A percentile compares a stretch with the other conserved stretches of the same genome.
These are phyloP conservation scores for Darksidea phi DNA, from an alignment of 495 filamentous ascomycete genomes.

Conservation along the genomic window DNA sequence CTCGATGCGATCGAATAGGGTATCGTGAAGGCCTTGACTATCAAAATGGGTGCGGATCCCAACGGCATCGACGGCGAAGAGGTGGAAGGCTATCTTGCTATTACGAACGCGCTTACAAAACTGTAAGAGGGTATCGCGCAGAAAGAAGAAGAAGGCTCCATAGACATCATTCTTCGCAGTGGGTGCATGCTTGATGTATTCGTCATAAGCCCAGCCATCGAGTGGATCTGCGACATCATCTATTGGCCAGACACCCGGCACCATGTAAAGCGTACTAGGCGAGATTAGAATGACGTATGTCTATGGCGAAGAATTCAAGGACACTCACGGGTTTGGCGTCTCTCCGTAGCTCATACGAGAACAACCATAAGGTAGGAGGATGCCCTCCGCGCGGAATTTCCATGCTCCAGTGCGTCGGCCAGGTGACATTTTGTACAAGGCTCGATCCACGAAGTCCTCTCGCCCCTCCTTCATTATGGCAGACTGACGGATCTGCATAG, in stretches of 20 bases:
- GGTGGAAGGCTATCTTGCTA: slow-evolving; percentile 15
- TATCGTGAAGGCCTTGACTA: neutral
- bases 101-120: slow-evolving; percentile 27
- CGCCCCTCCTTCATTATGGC: slow-evolving; percentile 20
- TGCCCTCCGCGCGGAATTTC: slow-evolving; percentile 36
- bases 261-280: slow-evolving; percentile 34
- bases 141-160: slow-evolving; percentile 35
- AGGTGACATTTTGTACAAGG: slow-evolving; percentile 13
- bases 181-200: slow-evolving; percentile 17
- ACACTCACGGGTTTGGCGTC: slow-evolving; percentile 40
- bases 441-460: slow-evolving; percentile 31
- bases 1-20: slow-evolving; percentile 38
- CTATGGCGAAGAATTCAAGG: neutral
- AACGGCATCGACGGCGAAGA: slow-evolving; percentile 32
- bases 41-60: slow-evolving; percentile 9
- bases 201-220: slow-evolving; percentile 31
- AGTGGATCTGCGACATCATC: slow-evolving; percentile 37
- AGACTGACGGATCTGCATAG: slow-evolving; percentile 17
- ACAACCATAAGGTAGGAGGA: slow-evolving; percentile 37
- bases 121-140: slow-evolving; percentile 22
- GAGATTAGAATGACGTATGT: slow-evolving; percentile 8
- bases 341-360: slow-evolving; percentile 27
- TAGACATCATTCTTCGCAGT: slow-evolving; percentile 37
- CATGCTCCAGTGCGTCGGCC: slow-evolving; percentile 19
- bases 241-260: slow-evolving; percentile 31